These are phyloP conservation scores for Fraxinus pennsylvanica DNA, from an alignment of 257 asterid species.

Conservation along the genomic window DNA sequence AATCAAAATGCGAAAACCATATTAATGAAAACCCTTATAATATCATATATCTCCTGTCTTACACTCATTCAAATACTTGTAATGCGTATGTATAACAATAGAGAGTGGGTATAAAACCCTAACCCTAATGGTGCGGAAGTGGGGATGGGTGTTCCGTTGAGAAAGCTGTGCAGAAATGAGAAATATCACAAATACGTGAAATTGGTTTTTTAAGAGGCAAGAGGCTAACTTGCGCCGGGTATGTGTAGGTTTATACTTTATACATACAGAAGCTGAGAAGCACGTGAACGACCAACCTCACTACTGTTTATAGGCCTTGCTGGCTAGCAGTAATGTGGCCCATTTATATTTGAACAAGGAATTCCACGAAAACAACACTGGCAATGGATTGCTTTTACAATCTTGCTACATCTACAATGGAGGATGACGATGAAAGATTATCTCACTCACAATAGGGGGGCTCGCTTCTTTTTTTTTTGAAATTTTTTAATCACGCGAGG, in stretches of 20 bases:
- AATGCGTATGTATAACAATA: neutral
- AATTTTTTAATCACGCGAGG: too few species aligned
- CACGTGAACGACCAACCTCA: neutral
- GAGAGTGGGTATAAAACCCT: constrained; percentile 38
- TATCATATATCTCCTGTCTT: neutral
- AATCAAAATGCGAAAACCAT: constrained; percentile 7
- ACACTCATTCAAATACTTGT: neutral
- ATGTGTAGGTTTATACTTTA: neutral
- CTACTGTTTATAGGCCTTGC: neutral
- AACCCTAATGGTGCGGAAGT: constrained; percentile 29
- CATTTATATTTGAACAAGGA: too few species aligned
- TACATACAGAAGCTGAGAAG: neutral
- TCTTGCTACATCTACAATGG: too few species aligned
- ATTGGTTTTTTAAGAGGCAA: neutral
- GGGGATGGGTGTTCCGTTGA: constrained; percentile 28
- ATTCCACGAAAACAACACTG: too few species aligned
- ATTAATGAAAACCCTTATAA: constrained; percentile 32
- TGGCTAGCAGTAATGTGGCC: neutral
- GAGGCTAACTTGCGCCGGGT: neutral
- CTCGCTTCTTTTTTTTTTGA: too few species aligned
- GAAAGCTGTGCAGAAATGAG: constrained; percentile 31
- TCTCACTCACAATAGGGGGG: too few species aligned
- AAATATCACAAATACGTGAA: constrained; percentile 31
- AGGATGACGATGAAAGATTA: too few species aligned
- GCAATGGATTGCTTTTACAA: too few species aligned